Evolutionary conservation across 2,329 filamentous ascomycete species (phyloP).

Genomic region (Aspergillus tamarii): DNA sequence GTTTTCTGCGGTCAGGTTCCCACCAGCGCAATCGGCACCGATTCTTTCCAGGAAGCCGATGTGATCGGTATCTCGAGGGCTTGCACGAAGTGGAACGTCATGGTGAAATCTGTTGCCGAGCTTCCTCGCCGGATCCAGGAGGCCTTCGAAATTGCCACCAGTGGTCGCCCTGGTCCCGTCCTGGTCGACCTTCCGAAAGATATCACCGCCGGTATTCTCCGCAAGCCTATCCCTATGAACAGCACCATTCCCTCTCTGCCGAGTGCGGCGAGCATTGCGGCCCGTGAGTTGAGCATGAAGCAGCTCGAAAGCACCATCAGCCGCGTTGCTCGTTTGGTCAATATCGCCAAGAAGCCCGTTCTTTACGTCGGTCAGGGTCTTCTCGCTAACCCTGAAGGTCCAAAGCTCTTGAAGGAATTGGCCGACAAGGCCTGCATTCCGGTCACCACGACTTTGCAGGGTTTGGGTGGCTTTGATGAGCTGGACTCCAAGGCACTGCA

Average conservation of each 20-base stretch:
- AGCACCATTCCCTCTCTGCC: constrained; percentile 75
- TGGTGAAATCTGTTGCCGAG: constrained; percentile 95
- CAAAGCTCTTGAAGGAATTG: constrained; percentile 79
- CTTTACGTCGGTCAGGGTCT: constrained; percentile 95
- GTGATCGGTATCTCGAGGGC: constrained; percentile 90
- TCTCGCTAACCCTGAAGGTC: constrained; percentile 76
- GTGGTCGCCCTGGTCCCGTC: constrained; percentile 88
- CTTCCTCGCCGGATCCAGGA: constrained; percentile 93
- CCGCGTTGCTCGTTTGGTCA: constrained; percentile 80
- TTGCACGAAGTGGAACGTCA: constrained; percentile 99
- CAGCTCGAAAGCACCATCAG: constrained; percentile 74
- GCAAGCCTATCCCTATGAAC: constrained; percentile 80
- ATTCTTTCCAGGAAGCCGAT: constrained; percentile 97
- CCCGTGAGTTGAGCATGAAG: constrained; percentile 70
- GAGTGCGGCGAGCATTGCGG: constrained; percentile 82
- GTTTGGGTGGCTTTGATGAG: constrained; percentile 90
- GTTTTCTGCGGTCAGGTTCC: constrained; percentile 94
- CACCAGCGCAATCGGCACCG: constrained; percentile 87
- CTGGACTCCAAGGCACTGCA: constrained; percentile 91
- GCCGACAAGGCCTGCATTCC: constrained; percentile 88
- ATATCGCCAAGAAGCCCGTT: constrained; percentile 88
- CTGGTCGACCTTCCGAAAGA: constrained; percentile 97
- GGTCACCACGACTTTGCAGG: constrained; percentile 93
- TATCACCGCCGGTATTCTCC: constrained; percentile 82
- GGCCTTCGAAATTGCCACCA: constrained; percentile 96